A percentile compares a stretch with the other conserved stretches of the same genome.
Evolutionary conservation across 179 eudicot species (phyloP).

Genomic region (Nepenthes alata): DNA sequence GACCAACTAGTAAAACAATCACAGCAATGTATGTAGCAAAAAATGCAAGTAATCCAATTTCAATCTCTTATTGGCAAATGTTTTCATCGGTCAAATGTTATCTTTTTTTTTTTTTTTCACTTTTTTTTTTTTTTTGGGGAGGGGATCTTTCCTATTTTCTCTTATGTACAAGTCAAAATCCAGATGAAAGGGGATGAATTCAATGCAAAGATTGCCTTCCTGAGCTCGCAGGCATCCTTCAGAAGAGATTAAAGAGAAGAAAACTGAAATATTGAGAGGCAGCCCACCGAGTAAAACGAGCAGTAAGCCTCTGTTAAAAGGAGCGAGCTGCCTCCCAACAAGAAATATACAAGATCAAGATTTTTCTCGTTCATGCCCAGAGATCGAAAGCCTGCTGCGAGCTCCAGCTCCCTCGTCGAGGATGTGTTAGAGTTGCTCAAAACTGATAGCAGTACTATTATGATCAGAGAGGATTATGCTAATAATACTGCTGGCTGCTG

Average conservation of each 20-base stretch:
- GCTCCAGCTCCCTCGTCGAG: no score
- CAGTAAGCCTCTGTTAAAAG: no score
- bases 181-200: slow-evolving; percentile 8
- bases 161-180: slow-evolving; percentile 25
- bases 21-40: no score
- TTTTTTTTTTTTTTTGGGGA: neutral
- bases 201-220: slow-evolving; percentile 16
- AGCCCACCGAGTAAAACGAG: no score
- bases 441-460: neutral
- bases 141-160: slow-evolving; percentile 4
- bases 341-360: no score
- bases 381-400: no score
- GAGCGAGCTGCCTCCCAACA: no score
- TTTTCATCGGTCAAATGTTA: neutral
- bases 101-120: slow-evolving; percentile 2
- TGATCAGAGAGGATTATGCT: neutral
- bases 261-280: neutral
- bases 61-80: neutral
- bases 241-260: slow-evolving; percentile 1
- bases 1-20: no score
- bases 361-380: no score
- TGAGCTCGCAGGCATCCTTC: slow-evolving; percentile 1
- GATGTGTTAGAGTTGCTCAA: neutral
- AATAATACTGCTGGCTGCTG: slow-evolving; percentile 1
- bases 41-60: no score